Evolutionary conservation across 805 yeast species (phyloP), one percentile per base, ranked within the genome.

Genomic region (Jamesozyma rosinii): DNA sequence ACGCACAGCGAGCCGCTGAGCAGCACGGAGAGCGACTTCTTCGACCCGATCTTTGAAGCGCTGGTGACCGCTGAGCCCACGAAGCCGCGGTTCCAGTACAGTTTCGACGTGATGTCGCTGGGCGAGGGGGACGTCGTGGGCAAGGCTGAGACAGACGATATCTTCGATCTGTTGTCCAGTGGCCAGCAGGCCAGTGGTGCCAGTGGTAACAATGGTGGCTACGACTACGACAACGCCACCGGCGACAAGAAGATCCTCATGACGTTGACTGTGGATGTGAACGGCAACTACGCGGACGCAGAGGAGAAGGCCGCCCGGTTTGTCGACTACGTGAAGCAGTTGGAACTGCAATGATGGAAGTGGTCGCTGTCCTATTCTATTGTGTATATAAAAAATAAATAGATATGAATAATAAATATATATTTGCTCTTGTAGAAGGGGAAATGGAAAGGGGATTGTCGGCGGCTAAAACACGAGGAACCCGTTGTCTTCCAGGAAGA

Each of bases 401-500:
- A n/a, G n/a, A n/a, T n/a, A n/a, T n/a, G n/a, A n/a, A n/a, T n/a
- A n/a, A n/a, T 18, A 13, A 33, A 17, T 30, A 30, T 34, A 34
- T 10, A 15, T 18, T 15, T 34, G 10, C 14, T 17, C n/a, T n/a
- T n/a, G n/a, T n/a, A n/a, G n/a, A n/a, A n/a, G n/a, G n/a, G n/a
- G n/a, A n/a, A n/a, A n/a, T n/a, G n/a, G n/a, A n/a, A n/a, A 14
- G 35, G 15, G 11, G 44, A 41, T n/a, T n/a, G n/a, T n/a, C n/a
- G n/a, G n/a, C n/a, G n/a, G n/a, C 49, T 53, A 66, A 40, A 46
- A 51, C 41, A 43, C 50, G 18, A 44, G 41, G 68, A 83, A 89
- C 15, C 94, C 95, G 66, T 88, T 85, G 55, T 81, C 78, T 65
- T 84, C 87, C 53, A 89, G 74, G 60, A 79, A 73, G 47, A 79